Conservation (phyloP, 192 early-diverging fungal genomes). For the Haplosporangium gracile region DNA sequence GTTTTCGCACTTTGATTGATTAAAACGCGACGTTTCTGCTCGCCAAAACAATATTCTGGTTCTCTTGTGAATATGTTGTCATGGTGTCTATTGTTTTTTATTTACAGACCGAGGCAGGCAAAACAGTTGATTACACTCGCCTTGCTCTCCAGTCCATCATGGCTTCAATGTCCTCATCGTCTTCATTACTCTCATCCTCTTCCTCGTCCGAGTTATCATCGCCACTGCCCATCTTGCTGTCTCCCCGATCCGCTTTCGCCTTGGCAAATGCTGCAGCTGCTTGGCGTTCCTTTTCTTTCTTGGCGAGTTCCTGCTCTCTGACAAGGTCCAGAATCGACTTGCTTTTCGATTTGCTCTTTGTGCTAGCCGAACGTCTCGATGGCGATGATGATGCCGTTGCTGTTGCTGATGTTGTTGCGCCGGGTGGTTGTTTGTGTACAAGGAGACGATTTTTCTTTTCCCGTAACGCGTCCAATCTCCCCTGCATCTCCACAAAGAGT, state of each 20-base stretch:
- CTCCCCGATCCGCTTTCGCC: slow-evolving; percentile 1
- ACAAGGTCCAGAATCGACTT: slow-evolving; percentile 54
- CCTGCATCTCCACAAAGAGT: slow-evolving; percentile 52
- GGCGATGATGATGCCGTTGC: not conserved
- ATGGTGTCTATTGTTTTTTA: not conserved
- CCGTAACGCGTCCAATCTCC: slow-evolving; percentile 33
- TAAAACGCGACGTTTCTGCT: slow-evolving; percentile 6
- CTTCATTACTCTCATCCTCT: slow-evolving; percentile 14
- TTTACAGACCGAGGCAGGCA: not conserved
- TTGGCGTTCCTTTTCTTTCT: slow-evolving; percentile 47
- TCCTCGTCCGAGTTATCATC: slow-evolving; percentile 33
- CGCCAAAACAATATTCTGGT: not conserved
- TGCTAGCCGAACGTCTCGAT: not conserved
- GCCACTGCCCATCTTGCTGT: slow-evolving; percentile 30
- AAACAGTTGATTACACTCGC: slow-evolving; percentile 12
- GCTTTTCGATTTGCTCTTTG: slow-evolving; percentile 21
- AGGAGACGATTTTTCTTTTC: slow-evolving; percentile 42
- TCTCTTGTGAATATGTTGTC: not conserved
- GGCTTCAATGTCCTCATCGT: slow-evolving; percentile 50
- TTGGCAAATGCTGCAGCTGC: slow-evolving; percentile 27
- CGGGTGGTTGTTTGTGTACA: not conserved
- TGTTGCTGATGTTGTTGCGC: not conserved
- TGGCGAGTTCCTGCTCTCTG: slow-evolving; percentile 39
- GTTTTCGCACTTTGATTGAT: slow-evolving; percentile 5
- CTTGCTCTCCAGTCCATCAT: slow-evolving; percentile 57